Percentiles rank a stretch among this genome's conserved stretches.
Evolutionary conservation across 192 early-diverging fungal genomes (phyloP).

Genomic region (Piromyces sp.): DNA sequence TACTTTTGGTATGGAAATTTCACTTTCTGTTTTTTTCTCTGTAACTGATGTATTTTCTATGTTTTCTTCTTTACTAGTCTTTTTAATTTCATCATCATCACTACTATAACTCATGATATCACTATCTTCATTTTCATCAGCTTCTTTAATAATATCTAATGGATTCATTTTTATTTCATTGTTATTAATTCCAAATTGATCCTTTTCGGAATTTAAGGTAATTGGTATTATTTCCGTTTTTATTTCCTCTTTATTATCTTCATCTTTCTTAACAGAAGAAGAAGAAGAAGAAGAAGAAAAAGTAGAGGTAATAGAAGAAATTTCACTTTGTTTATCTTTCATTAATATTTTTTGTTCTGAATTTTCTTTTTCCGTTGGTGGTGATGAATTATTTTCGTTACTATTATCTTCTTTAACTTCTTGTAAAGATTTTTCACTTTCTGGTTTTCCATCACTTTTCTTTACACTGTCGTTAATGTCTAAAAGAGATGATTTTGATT

Average conservation of each 20-base stretch:
- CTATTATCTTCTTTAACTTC: no score
- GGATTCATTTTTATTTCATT: not conserved
- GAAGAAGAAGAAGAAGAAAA: no score
- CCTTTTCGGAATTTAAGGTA: not conserved
- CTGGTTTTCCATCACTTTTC: no score
- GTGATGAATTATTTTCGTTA: no score
- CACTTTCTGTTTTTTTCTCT: not conserved
- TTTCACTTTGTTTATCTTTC: no score
- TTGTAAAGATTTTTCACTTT: no score
- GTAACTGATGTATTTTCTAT: not conserved
- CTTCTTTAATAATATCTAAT: not conserved
- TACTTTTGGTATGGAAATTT: not conserved
- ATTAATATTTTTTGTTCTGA: no score
- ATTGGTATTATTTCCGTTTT: not conserved
- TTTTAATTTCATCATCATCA: not conserved
- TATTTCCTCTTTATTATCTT: not conserved
- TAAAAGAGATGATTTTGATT: no score
- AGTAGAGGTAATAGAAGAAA: no score
- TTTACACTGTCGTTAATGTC: no score
- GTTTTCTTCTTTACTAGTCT: not conserved
- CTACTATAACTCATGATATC: not conserved
- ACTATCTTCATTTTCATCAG: not conserved
- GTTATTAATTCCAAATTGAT: not conserved
- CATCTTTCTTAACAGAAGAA: no score
- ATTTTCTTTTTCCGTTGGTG: no score